Evolutionary conservation across 208 protist genomes (phyloP).

Genomic region (Leishmania gerbilli): DNA sequence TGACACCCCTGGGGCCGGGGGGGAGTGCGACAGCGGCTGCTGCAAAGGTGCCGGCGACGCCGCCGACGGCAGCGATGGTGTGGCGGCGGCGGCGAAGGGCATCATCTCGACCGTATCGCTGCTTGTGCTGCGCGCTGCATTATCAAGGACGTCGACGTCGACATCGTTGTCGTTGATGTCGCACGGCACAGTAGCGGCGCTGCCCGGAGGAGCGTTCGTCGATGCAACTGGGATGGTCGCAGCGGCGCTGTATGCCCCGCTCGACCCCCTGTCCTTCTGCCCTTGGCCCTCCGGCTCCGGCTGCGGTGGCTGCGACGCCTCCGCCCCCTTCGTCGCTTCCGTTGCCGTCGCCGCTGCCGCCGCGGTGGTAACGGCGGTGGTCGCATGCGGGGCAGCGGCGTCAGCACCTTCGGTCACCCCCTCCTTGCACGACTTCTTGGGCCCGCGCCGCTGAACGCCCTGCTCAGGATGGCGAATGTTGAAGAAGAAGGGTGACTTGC

Average conservation of each 20-base stretch:
- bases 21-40: background rate
- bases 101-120: background rate
- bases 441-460: constrained; percentile 66
- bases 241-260: background rate
- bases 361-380: background rate
- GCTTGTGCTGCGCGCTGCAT: background rate
- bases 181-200: background rate
- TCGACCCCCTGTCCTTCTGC: background rate
- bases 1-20: background rate
- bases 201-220: background rate
- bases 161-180: background rate
- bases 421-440: constrained; percentile 15
- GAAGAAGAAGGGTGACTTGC: constrained; percentile 73
- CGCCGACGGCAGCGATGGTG: background rate
- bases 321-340: background rate
- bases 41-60: background rate
- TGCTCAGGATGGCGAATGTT: constrained; percentile 90
- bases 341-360: background rate
- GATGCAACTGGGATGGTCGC: background rate
- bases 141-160: background rate
- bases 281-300: background rate
- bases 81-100: background rate
- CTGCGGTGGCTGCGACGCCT: background rate
- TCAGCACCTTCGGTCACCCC: background rate
- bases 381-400: background rate